Base-by-base conservation (phyloP, 805 yeast species). In the Candida verbasci region DNA sequence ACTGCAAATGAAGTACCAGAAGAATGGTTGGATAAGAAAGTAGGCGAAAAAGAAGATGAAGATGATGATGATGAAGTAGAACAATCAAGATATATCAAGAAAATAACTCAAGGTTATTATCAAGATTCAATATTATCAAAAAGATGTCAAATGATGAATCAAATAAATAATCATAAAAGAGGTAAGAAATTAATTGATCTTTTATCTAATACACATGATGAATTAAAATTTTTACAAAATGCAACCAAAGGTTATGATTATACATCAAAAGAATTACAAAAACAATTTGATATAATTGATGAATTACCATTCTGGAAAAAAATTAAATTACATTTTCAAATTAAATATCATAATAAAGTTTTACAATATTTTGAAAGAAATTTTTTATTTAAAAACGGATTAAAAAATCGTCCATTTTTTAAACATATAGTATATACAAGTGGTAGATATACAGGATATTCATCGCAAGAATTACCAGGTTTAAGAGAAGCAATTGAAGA, bases 401-500 rank as follows among this genome's bases (percentile, higher is more conserved):
- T 80, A 22, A 47, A 59, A 21, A 65, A 65, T 23, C 63, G 86
- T 44, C 55, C 56, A 6, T 80, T 84, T 82, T 74, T 78, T 64
- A 79, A 70, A 50, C 86, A 82, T 56, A 62, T 78, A 18, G 60
- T 82, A 0, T 78, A 68, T 53, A 84, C 84, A 3, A 80, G 86
- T 7, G 72, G 77, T 33, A 60, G 73, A 41, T 59, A 45, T 21
- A 62, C 72, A 10, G 85, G 84, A 0, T 63, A 61, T 34, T 59
- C 62, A 1, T 77, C 76, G 1, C 75, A 68, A 34, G 63, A 78
- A 1, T 58, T 80, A 30, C 86, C 89, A 1, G 80, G 82, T 0
- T 55, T 82, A 16, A 55, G 61, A 23, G 86, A 80, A 41, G 76
- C 83, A 1, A 43, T 79, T 10, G 68, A 60, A 34, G 72, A 64